A percentile compares a stretch with the other conserved stretches of the same genome.
Conservation (phyloP, 371 early-diverging fungal species). For the Mortierella polycephala region DNA sequence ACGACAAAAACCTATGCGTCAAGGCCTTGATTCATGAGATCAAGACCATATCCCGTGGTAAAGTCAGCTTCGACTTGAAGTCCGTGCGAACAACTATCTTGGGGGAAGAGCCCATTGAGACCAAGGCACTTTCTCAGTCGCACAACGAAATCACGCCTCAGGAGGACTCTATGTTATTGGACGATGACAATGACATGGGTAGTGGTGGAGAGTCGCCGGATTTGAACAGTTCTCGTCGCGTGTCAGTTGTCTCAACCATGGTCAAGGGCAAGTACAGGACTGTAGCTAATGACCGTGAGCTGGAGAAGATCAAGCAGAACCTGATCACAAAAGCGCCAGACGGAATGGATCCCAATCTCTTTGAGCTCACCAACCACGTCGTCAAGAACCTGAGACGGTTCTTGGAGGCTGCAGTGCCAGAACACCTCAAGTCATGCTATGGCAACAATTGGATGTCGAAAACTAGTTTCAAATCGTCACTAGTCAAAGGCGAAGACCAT, state of each 20-base stretch:
- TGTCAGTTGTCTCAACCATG: neutral
- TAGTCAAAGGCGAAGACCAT: constrained; percentile 26
- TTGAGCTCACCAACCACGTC: constrained; percentile 33
- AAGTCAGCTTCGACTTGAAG: constrained; percentile 18
- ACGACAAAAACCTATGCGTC: constrained; percentile 55
- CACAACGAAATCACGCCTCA: neutral
- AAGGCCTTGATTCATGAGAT: constrained; percentile 55
- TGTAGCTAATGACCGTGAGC: constrained; percentile 33
- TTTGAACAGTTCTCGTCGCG: neutral
- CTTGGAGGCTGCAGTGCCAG: constrained; percentile 33
- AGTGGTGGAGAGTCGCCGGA: neutral
- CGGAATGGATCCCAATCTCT: constrained; percentile 41
- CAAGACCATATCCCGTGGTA: constrained; percentile 21
- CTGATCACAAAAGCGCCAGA: constrained; percentile 14
- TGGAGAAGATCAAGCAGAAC: constrained; percentile 31
- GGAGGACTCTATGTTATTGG: constrained; percentile 26
- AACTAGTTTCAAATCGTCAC: constrained; percentile 8
- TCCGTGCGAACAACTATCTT: constrained; percentile 19
- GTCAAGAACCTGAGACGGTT: constrained; percentile 29
- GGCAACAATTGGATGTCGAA: constrained; percentile 24
- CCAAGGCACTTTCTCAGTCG: neutral
- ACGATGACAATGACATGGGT: constrained; percentile 5
- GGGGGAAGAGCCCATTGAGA: neutral
- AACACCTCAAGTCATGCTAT: constrained; percentile 30
- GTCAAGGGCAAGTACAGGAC: constrained; percentile 13